These are phyloP conservation scores for Verticillium zaregamsianum DNA, from an alignment of 2,329 filamentous ascomycete genomes.

Conservation along the genomic window DNA sequence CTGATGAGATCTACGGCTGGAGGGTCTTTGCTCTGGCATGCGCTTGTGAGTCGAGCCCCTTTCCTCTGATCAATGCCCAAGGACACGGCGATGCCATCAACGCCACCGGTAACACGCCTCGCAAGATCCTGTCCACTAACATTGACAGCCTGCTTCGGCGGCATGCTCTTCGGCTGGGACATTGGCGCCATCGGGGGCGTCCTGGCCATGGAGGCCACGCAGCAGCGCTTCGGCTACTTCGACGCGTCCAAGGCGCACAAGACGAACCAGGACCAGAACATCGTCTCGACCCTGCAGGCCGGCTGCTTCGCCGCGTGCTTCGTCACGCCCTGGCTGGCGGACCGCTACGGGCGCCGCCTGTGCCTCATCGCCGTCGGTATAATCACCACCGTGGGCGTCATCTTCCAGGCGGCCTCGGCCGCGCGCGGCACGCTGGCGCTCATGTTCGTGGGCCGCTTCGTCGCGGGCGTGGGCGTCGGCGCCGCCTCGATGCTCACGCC, in stretches of 20 bases:
- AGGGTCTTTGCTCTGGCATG: constrained; percentile 60
- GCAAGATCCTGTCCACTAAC: background rate
- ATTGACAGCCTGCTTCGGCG: constrained; percentile 57
- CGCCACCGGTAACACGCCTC: no score
- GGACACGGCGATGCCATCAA: background rate
- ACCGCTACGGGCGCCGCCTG: constrained; percentile 49
- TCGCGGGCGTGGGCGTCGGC: constrained; percentile 46
- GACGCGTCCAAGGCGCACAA: constrained; percentile 18
- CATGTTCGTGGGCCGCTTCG: constrained; percentile 63
- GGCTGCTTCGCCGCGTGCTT: constrained; percentile 65
- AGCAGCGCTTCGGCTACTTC: constrained; percentile 26
- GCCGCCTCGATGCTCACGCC: constrained; percentile 42
- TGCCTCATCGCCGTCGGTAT: constrained; percentile 53
- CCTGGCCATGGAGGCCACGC: constrained; percentile 54
- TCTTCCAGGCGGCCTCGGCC: constrained; percentile 52
- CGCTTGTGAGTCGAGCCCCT: constrained; percentile 33
- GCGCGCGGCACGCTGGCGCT: constrained; percentile 47
- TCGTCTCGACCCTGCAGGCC: constrained; percentile 67
- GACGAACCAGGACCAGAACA: constrained; percentile 58
- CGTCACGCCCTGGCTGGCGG: constrained; percentile 47
- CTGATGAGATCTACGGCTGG: constrained; percentile 66
- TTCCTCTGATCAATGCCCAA: background rate
- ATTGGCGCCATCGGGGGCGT: constrained; percentile 59
- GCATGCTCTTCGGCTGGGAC: constrained; percentile 47
- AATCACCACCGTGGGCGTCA: constrained; percentile 55